These are phyloP conservation scores for Capsicum rhomboideum DNA, from an alignment of 257 asterid species.

Conservation along the genomic window DNA sequence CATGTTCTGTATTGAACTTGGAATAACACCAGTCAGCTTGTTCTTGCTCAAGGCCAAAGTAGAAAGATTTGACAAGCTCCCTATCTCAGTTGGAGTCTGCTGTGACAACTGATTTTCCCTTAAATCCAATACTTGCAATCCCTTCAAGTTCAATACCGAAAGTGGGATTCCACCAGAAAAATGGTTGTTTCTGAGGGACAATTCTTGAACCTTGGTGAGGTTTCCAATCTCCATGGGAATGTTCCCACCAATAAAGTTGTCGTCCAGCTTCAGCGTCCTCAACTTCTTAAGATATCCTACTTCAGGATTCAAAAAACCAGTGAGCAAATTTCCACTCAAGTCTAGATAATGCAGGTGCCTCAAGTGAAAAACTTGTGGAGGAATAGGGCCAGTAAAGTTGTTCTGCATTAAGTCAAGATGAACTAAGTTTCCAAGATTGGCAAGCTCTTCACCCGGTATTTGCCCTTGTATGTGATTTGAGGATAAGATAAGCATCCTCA, in stretches of 20 bases:
- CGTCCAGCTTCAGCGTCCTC: conserved; percentile 10
- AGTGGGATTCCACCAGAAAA: conserved; percentile 20
- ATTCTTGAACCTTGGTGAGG: conserved; percentile 8
- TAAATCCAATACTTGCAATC: conserved; percentile 11
- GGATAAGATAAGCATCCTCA: conserved; percentile 24
- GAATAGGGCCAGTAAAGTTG: conserved; percentile 20
- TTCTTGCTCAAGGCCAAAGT: conserved; percentile 23
- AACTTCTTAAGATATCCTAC: conserved; percentile 7
- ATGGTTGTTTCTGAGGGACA: conserved; percentile 10
- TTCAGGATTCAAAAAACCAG: conserved; percentile 7
- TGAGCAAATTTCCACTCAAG: conserved; percentile 10
- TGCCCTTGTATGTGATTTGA: conserved; percentile 13
- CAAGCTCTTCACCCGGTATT: conserved; percentile 12
- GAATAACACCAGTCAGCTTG: conserved; percentile 19
- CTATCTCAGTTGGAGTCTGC: conserved; percentile 13
- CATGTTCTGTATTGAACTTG: conserved; percentile 14
- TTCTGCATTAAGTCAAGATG: conserved; percentile 16
- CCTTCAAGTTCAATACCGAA: not conserved
- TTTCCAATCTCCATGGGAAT: conserved; percentile 22
- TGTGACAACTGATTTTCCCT: conserved; percentile 6
- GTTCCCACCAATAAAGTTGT: conserved; percentile 9
- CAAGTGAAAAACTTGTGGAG: conserved; percentile 14
- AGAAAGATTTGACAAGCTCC: conserved; percentile 15
- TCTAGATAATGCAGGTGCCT: conserved; percentile 17
- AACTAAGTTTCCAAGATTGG: conserved; percentile 9